These are phyloP conservation scores for Mycena metata DNA, from an alignment of 768 basidiomycete species.

Conservation along the genomic window DNA sequence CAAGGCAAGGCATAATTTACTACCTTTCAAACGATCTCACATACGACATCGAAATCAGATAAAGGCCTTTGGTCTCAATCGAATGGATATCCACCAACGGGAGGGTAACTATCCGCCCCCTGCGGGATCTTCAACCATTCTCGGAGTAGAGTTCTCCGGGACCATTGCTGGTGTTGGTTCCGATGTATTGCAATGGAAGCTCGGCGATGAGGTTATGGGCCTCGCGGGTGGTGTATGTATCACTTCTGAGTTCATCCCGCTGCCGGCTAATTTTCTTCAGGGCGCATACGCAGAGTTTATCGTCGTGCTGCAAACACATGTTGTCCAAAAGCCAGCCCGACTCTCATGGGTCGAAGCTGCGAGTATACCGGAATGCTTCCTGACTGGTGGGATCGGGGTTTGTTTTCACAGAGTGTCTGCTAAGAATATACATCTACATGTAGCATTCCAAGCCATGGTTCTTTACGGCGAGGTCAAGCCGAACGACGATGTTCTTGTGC, in stretches of 20 bases:
- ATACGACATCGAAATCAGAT: conserved; percentile 56
- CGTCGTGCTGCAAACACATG: conserved; percentile 70
- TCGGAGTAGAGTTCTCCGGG: conserved; percentile 93
- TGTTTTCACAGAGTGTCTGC: neutral
- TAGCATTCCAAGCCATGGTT: conserved; percentile 66
- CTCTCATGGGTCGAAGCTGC: conserved; percentile 90
- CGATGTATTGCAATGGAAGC: conserved; percentile 65
- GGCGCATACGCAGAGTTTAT: conserved; percentile 95
- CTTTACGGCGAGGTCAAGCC: conserved; percentile 76
- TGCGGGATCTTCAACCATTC: conserved; percentile 77
- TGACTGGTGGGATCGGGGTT: conserved; percentile 73
- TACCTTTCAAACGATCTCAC: conserved; percentile 1
- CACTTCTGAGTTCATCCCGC: conserved; percentile 21
- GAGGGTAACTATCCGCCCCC: conserved; percentile 84
- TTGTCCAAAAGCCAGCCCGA: conserved; percentile 80
- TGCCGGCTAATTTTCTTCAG: conserved; percentile 53
- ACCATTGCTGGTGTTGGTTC: conserved; percentile 66
- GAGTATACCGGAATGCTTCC: conserved; percentile 87
- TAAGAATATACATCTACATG: conserved; percentile 15
- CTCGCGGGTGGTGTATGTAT: conserved; percentile 82
- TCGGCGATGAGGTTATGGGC: conserved; percentile 83
- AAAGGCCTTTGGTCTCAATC: conserved; percentile 89
- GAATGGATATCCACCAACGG: conserved; percentile 86
- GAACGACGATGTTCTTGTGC: conserved; percentile 85
- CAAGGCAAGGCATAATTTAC: conserved; percentile 63